Base-by-base conservation (phyloP, 345 rosid species). In the Microcos paniculata region DNA sequence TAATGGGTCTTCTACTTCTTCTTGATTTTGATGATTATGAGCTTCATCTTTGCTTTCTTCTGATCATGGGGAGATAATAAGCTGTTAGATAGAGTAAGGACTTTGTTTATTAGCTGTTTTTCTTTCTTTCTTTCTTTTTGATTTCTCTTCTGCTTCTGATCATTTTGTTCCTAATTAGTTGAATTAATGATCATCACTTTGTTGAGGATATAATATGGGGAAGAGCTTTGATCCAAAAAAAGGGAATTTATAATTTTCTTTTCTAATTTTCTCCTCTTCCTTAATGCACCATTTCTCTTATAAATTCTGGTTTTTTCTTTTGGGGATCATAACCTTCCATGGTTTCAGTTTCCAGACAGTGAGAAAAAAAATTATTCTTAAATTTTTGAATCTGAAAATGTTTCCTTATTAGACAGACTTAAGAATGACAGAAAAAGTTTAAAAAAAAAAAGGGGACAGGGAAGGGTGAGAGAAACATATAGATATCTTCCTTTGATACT, bases 1-100 rank as follows among this genome's bases (percentile, higher is more conserved):
- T 49, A 82, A 82, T 80, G 89, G 87, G 72, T 88, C 87, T 45
- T 88, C 91, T n/a, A 80, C 88, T 35, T 88, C 89, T 56, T 86
- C 82, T 65, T 77, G 56, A 43, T 51, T 65, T 28, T 30, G 15
- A 51, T 31, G 24, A 49, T 31, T 42, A 19, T n/a, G 46, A 51
- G 46, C 73, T 70, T 70, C 59, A 70, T 70, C 59, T 31, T 69
- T 49, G 31, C 38, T 59, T 70, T 62, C 48, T 48, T 35, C 40
- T 35, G 40, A 35, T 35, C 62, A 58, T 66, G 57, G n/a, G 68
- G 45, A 28, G 43, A 66, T 11, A 52, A 85, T 82, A 80, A 85
- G 77, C 49, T 52, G 77, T 66, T 74, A 72, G 79, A 71, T 73
- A 74, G 77, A 67, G 80, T 67, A 72, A 76, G 84, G 62, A 30